Evolutionary conservation across 345 rosid genomes (phyloP).

Genomic region (Cochlearia excelsa): DNA sequence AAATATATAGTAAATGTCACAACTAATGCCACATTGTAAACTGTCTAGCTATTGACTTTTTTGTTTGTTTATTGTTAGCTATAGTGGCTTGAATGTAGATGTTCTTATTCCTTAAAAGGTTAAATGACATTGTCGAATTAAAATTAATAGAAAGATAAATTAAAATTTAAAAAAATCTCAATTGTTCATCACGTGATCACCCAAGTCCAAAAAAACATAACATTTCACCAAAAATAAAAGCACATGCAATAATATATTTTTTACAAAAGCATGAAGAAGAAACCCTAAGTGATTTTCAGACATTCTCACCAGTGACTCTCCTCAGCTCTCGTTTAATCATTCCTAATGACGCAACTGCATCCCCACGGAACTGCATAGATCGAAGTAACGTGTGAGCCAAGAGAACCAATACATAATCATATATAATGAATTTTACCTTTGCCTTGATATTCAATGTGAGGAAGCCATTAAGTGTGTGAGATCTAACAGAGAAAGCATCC

Average conservation of each 20-base stretch:
- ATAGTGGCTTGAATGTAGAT: too few species aligned
- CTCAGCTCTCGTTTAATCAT: slow-evolving; percentile 62
- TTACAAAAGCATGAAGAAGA: slow-evolving; percentile 4
- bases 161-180: too few species aligned
- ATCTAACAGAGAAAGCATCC: slow-evolving; percentile 64
- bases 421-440: slow-evolving; percentile 44
- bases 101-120: too few species aligned
- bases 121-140: too few species aligned
- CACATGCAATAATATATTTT: background rate
- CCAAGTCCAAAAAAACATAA: background rate
- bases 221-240: slow-evolving; percentile 5
- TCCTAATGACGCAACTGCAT: slow-evolving; percentile 57
- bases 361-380: slow-evolving; percentile 57
- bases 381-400: slow-evolving; percentile 14
- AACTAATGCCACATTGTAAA: too few species aligned
- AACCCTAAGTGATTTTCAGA: slow-evolving; percentile 1
- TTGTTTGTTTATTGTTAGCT: too few species aligned
- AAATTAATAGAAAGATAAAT: too few species aligned
- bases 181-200: too few species aligned
- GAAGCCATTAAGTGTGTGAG: slow-evolving; percentile 59
- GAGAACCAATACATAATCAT: background rate
- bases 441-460: slow-evolving; percentile 59
- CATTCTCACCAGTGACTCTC: slow-evolving; percentile 50
- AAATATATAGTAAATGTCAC: too few species aligned
- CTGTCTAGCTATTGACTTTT: too few species aligned